Conservation (phyloP, 2,329 filamentous ascomycete species). For the Pseudogymnoascus sp. region DNA sequence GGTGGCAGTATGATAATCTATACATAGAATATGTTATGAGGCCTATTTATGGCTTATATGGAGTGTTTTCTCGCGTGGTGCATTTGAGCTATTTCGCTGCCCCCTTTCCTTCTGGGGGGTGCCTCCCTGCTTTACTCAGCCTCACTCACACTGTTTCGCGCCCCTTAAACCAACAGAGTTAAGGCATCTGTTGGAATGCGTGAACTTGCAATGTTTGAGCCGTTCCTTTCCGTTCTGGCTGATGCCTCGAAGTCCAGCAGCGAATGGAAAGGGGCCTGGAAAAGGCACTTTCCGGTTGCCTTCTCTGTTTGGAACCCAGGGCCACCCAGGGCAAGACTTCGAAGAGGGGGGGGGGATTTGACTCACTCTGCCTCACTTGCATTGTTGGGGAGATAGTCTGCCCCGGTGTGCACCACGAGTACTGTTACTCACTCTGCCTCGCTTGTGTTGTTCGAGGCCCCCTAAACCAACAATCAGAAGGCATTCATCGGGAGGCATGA, state of each 20-base stretch:
- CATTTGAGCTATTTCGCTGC: neutral
- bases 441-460: neutral
- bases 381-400: neutral
- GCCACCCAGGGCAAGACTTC: neutral
- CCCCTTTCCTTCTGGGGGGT: neutral
- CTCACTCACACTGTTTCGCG: too few species aligned
- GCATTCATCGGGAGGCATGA: neutral
- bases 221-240: neutral
- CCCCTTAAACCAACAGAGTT: too few species aligned
- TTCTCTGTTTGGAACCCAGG: neutral
- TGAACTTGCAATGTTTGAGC: too few species aligned
- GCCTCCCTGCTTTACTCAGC: neutral
- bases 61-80: neutral
- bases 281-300: neutral
- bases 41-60: neutral
- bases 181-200: too few species aligned
- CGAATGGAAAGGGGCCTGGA: neutral
- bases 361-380: neutral
- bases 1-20: neutral
- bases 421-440: neutral
- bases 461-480: neutral
- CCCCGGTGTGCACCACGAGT: neutral
- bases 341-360: neutral
- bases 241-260: neutral
- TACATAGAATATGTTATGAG: neutral